phyloP scores from a whole-genome alignment of 2,329 filamentous ascomycete species.

The Mariannaea sp. region DNA sequence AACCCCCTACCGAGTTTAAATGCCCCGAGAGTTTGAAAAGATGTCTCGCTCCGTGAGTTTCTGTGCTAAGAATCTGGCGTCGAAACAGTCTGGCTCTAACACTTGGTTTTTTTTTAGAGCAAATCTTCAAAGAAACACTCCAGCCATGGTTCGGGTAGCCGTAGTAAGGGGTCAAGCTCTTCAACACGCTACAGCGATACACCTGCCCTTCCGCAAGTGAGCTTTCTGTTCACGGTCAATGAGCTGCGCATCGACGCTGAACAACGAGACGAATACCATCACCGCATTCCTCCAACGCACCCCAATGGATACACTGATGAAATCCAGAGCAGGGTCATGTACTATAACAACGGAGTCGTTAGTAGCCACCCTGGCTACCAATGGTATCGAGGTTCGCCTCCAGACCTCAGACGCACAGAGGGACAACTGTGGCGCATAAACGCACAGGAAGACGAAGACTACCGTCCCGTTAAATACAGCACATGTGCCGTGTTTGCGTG shows the following conservation, averaged over 20 bases:
- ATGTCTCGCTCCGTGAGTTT: conserved; percentile 22
- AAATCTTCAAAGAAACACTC: conserved; percentile 12
- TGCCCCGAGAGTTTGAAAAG: not conserved
- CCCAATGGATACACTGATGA: conserved; percentile 37
- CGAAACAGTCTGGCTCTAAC: too few relatives aligned
- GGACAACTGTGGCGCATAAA: conserved; percentile 12
- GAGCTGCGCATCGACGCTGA: conserved; percentile 37
- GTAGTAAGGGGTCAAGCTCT: conserved; percentile 11
- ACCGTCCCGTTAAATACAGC: conserved; percentile 26
- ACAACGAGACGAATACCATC: conserved; percentile 20
- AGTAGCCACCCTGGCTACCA: conserved; percentile 26
- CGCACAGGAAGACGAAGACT: not conserved
- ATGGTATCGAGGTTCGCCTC: conserved; percentile 25
- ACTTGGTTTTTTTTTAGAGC: too few relatives aligned
- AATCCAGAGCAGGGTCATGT: conserved; percentile 42
- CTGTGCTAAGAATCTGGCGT: too few relatives aligned
- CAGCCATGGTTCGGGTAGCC: not conserved
- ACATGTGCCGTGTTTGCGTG: conserved; percentile 44
- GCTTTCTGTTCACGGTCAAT: conserved; percentile 49
- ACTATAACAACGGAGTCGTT: conserved; percentile 42
- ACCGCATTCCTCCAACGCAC: conserved; percentile 39
- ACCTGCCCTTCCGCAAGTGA: conserved; percentile 13
- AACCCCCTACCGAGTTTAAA: not conserved
- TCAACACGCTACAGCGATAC: conserved; percentile 5
- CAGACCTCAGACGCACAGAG: not conserved